Base-by-base conservation (phyloP, 768 basidiomycete species). In the Podaxis sp. region DNA sequence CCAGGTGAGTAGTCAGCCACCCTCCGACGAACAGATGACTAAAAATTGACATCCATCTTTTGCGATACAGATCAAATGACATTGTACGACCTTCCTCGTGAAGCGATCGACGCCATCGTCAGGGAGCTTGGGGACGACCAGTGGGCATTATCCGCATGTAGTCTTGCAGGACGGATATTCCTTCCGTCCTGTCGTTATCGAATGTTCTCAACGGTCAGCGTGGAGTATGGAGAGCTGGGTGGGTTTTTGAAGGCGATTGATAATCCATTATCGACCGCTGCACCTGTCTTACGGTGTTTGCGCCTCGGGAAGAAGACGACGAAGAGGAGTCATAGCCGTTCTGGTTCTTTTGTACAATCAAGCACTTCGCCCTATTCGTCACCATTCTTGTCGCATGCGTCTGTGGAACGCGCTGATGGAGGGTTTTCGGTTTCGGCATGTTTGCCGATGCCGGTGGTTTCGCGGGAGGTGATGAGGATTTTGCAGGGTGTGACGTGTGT, bases 171-270 rank as follows among this genome's bases (percentile, higher is more conserved):
- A 19, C 19, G 47, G 58, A 9, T 51, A 24, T 40, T 59, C 50
- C 47, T 59, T 17, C 33, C 49, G 4, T 59, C 58, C 2, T 59
- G 58, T 40, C 58, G 58, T 25, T 52, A 40, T 25, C 24, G 5
- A 8, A 59, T 59, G 58, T 51, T 51, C 50, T 55, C 36, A 1
- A 55, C 54, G 4, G 22, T 55, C 22, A 41, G 9, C 7, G 3
- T 55, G 5, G 19, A 37, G 19, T 38, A 55, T 40, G 22, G 25
- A 24, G 17, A 40, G 22, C 19, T 55, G 25, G 38, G 38, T 29
- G 19, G 13, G 15, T n/a, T 55, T 4, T 29, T 55, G 9, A 37
- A 55, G 2, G 22, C 38, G 19, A 55, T 55, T 13, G 19, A 55
- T 40, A 40, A 19, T 9, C 54, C 54, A 0, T 24, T 24, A 37